Conservation (phyloP, 2,329 filamentous ascomycete genomes). For the Paecilomyces variotii region DNA sequence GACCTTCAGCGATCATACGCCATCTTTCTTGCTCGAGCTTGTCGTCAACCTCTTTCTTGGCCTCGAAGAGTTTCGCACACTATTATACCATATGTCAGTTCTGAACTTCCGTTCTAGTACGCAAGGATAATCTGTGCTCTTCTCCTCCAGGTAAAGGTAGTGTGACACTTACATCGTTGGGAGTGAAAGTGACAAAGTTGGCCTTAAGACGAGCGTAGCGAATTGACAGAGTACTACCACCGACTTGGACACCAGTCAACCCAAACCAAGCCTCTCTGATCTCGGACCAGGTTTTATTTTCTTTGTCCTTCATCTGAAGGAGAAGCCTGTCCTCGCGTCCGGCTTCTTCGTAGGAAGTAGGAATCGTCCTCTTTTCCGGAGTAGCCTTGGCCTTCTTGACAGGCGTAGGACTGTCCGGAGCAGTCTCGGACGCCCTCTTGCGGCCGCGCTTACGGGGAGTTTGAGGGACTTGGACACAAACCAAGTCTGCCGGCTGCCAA, state of each 20-base stretch:
- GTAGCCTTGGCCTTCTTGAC: slow-evolving; percentile 8
- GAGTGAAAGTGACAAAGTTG: slow-evolving; percentile 29
- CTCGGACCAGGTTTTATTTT: slow-evolving; percentile 17
- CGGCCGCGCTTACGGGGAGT: slow-evolving; percentile 16
- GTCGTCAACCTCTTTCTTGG: slow-evolving; percentile 33
- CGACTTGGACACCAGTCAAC: slow-evolving; percentile 24
- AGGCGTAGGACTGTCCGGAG: slow-evolving; percentile 1
- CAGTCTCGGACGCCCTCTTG: slow-evolving; percentile 7
- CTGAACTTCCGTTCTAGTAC: neutral
- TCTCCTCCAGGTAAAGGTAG: neutral
- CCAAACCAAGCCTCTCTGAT: slow-evolving; percentile 16
- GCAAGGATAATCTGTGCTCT: neutral
- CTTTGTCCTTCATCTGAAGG: slow-evolving; percentile 19
- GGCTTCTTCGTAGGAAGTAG: slow-evolving; percentile 13
- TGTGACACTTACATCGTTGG: slow-evolving; percentile 25
- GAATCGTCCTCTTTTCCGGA: slow-evolving; percentile 10
- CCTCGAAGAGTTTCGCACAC: slow-evolving; percentile 22
- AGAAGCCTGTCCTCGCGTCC: slow-evolving; percentile 17
- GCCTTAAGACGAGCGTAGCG: slow-evolving; percentile 32
- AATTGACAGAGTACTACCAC: slow-evolving; percentile 27
- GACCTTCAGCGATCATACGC: slow-evolving; percentile 24
- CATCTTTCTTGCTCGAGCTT: slow-evolving; percentile 34
- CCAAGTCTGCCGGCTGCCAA: neutral
- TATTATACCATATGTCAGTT: slow-evolving; percentile 7
- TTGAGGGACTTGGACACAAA: neutral